Conservation (phyloP, 257 asterid species). For the Fraxinus anomala region DNA sequence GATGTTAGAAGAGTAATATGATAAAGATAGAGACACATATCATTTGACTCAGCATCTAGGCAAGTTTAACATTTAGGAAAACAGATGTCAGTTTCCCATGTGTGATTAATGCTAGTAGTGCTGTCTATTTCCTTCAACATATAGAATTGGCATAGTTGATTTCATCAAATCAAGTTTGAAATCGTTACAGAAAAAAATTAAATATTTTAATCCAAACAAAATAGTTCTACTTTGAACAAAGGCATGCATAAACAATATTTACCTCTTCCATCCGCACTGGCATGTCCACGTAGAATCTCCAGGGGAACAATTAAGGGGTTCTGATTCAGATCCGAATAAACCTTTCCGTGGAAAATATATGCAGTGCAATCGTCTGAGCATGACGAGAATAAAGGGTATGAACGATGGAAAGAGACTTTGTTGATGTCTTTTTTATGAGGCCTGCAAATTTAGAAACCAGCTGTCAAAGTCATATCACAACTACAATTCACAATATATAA, state of each 20-base stretch:
- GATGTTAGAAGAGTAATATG: neutral
- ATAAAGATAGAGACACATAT: no score
- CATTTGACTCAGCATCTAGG: no score
- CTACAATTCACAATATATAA: neutral
- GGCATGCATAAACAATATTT: conserved; percentile 13
- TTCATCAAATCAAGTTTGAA: neutral
- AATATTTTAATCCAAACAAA: neutral
- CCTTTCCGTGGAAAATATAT: conserved; percentile 89
- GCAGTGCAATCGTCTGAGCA: conserved; percentile 93
- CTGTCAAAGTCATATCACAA: neutral
- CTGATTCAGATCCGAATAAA: conserved; percentile 86
- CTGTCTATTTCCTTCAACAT: neutral
- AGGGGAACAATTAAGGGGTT: conserved; percentile 87
- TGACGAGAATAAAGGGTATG: conserved; percentile 89
- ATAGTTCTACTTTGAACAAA: neutral
- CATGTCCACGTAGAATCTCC: conserved; percentile 89
- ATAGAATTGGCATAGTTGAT: neutral
- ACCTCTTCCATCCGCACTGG: conserved; percentile 79
- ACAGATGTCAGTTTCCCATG: no score
- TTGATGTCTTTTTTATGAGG: conserved; percentile 82
- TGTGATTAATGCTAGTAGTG: no score
- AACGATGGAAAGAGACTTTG: conserved; percentile 77
- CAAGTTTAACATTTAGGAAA: no score
- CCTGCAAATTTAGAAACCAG: conserved; percentile 44
- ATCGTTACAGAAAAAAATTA: neutral